Evolutionary conservation across 768 basidiomycete genomes (phyloP), one percentile per base, ranked within the genome.

Genomic region (Psilocybe cubensis): DNA sequence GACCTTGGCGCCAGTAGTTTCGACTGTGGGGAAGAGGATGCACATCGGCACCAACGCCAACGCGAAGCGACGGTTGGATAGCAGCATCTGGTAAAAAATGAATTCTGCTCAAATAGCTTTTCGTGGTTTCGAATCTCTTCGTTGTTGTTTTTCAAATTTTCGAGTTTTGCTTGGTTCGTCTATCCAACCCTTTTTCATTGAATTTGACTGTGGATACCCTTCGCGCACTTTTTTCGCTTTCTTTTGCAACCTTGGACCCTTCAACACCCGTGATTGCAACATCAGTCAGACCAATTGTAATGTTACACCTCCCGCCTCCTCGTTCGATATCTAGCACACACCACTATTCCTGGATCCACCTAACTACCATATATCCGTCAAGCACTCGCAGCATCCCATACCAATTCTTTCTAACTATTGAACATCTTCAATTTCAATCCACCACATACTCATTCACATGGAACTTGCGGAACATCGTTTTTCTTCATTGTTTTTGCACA

Each of bases 1-100:
- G 28, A 65, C 27, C 65, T 66, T 11, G 62, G 41, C 33, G 29
- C 44, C 49, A 51, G 46, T 33, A 25, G 18, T 31, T 14, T 1
- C 10, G 46, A n/a, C 21, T 23, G 46, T 31, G n/a, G 24, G 27
- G 25, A 28, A 28, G 27, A 48, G 46, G 46, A 38, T 38, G 5
- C 35, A 38, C n/a, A 12, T 31, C 7, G 31, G 31, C 31, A 10
- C n/a, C 35, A 17, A n/a, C 35, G 35, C 35, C 5, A 38, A 38
- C 12, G 35, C 35, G 9, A 38, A 38, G 14, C 35, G 35, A n/a
- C 12, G 35, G 35, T 38, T 38, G 14, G 11, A 38, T 5, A 38
- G 12, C n/a, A n/a, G 5, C 35, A n/a, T 17, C 14, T 38, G 35
- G 35, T 38, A 12, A 38, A 14, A 11, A 33, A 7, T 12, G 31